Percentiles rank a stretch among this genome's conserved stretches.
Evolutionary conservation across 2,329 filamentous ascomycete species (phyloP).

Genomic region (Tolypocladium amazonense): DNA sequence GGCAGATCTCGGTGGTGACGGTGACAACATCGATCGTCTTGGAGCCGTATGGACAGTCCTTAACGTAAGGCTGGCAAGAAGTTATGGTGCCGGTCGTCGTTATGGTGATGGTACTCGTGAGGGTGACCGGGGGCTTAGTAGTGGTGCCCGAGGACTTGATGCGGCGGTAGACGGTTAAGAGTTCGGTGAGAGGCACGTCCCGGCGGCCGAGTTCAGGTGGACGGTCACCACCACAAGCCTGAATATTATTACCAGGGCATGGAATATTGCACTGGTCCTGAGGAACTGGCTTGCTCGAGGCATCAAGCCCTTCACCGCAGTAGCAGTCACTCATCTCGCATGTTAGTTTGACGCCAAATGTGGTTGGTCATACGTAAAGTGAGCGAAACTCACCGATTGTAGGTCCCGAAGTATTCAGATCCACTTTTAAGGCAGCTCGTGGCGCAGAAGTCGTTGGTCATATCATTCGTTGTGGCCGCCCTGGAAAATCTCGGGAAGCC

Average conservation of each 20-base stretch:
- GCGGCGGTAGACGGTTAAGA: slow-evolving; percentile 11
- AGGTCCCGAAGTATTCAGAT: slow-evolving; percentile 15
- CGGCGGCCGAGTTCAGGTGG: slow-evolving; percentile 5
- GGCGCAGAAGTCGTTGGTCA: slow-evolving; percentile 15
- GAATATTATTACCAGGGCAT: slow-evolving; percentile 15
- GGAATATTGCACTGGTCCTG: slow-evolving; percentile 12
- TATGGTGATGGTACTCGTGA: background rate
- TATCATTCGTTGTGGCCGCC: slow-evolving; percentile 3
- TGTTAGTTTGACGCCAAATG: slow-evolving; percentile 1
- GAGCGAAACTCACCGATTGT: slow-evolving; percentile 10
- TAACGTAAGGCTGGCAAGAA: slow-evolving; percentile 11
- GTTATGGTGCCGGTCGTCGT: slow-evolving; percentile 14
- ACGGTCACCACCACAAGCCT: slow-evolving; percentile 15
- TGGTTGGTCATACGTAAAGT: background rate
- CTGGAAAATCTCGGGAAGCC: slow-evolving; percentile 14
- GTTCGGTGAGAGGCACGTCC: background rate
- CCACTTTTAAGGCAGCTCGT: slow-evolving; percentile 8
- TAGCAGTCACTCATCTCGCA: slow-evolving; percentile 15
- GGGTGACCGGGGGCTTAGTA: background rate
- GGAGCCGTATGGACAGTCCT: slow-evolving; percentile 11
- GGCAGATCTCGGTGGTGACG: slow-evolving; percentile 10
- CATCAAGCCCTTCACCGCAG: slow-evolving; percentile 13
- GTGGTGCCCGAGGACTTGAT: background rate
- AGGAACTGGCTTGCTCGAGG: slow-evolving; percentile 2
- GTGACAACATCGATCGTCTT: slow-evolving; percentile 12